Evolutionary conservation across 2,329 filamentous ascomycete genomes (phyloP).

Genomic region (Paecilomyces niveus): DNA sequence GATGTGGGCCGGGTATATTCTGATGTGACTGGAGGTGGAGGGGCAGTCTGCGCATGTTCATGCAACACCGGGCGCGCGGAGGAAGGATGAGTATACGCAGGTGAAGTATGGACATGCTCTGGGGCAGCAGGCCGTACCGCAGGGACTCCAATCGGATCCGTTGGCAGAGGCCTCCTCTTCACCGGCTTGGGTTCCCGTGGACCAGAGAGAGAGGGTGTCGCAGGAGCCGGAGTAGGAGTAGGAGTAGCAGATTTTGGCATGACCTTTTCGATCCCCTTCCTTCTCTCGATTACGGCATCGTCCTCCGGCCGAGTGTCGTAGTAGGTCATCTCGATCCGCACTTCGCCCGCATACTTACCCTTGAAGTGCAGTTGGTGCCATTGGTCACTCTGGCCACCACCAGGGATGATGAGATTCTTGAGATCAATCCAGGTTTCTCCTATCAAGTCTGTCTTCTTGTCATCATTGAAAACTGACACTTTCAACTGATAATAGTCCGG

Average conservation of each 20-base stretch:
- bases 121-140: slow-evolving; percentile 42
- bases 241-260: slow-evolving; percentile 19
- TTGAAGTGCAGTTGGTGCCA: slow-evolving; percentile 86
- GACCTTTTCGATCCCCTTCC: slow-evolving; percentile 37
- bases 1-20: slow-evolving; percentile 16
- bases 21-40: slow-evolving; percentile 15
- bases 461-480: slow-evolving; percentile 93
- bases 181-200: slow-evolving; percentile 56
- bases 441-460: slow-evolving; percentile 95
- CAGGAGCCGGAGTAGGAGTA: slow-evolving; percentile 6
- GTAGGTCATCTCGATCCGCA: slow-evolving; percentile 91
- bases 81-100: slow-evolving; percentile 23
- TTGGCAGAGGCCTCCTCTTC: slow-evolving; percentile 77
- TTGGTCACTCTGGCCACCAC: slow-evolving; percentile 86
- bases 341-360: slow-evolving; percentile 92
- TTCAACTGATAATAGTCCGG: slow-evolving; percentile 95
- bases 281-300: slow-evolving; percentile 53
- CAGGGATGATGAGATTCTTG: slow-evolving; percentile 68
- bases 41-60: slow-evolving; percentile 14
- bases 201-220: slow-evolving; percentile 26
- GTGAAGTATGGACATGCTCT: slow-evolving; percentile 22
- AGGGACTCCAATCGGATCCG: slow-evolving; percentile 57
- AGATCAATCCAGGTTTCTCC: slow-evolving; percentile 89
- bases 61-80: slow-evolving; percentile 20
- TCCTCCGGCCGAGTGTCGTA: slow-evolving; percentile 88